phyloP scores from a whole-genome alignment of 2,329 filamentous ascomycete species.

The Ophiognomonia clavigignenti-juglandacearum region DNA sequence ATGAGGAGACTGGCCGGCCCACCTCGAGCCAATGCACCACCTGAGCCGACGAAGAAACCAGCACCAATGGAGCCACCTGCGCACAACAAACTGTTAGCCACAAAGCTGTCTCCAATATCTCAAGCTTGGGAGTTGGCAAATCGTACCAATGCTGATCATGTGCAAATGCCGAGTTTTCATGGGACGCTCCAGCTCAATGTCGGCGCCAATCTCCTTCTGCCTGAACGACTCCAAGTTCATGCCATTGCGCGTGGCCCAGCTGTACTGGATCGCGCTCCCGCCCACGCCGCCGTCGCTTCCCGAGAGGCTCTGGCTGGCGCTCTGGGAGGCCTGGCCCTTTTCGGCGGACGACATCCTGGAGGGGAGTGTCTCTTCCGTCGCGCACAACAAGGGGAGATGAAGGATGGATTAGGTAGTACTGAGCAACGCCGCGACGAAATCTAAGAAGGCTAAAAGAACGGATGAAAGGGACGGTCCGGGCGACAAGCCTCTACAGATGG shows the following conservation, averaged over 20 bases:
- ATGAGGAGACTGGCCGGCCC: slow-evolving; percentile 39
- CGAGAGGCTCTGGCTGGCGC: neutral
- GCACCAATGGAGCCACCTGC: slow-evolving; percentile 49
- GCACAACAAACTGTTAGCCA: no score
- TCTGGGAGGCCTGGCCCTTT: no score
- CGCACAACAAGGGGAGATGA: no score
- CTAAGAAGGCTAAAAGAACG: no score
- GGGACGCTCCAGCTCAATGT: neutral
- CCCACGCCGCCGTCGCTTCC: neutral
- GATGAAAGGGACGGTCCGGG: no score
- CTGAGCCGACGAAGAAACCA: slow-evolving; percentile 58
- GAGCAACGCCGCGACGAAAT: no score
- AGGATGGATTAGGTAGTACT: no score
- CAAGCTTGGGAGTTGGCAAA: neutral
- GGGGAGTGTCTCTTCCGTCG: no score
- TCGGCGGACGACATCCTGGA: no score
- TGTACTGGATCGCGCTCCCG: neutral
- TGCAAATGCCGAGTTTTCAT: slow-evolving; percentile 33
- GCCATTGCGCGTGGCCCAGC: neutral
- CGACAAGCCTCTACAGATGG: no score
- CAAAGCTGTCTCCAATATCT: neutral
- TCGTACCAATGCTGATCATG: slow-evolving; percentile 45
- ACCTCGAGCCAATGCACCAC: slow-evolving; percentile 42
- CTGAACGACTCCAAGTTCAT: neutral
- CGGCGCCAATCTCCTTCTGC: neutral